Conservation (phyloP, 352 stramenopile species). For the Phytopythium mirpurense region DNA sequence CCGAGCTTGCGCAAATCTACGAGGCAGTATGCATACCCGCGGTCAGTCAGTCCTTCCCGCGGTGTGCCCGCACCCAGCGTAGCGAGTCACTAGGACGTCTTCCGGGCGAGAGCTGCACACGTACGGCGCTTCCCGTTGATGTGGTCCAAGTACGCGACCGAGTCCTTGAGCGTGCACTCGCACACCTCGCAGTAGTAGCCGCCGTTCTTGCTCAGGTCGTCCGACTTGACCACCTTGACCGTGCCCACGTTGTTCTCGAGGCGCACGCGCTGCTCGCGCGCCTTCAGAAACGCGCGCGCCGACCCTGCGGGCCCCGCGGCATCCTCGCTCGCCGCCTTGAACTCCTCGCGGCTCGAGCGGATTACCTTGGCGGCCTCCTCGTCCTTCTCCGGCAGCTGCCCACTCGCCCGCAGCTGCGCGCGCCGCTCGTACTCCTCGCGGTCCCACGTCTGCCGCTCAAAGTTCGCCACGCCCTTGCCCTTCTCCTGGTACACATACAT, state of each 20-base stretch:
- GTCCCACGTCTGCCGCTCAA: constrained; percentile 83
- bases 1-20: constrained; percentile 81
- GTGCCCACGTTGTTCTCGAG: constrained; percentile 84
- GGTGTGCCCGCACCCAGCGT: no score
- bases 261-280: constrained; percentile 65
- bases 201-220: constrained; percentile 69
- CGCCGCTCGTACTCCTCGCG: constrained; percentile 70
- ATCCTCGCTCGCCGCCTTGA: constrained; percentile 59
- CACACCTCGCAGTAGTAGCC: constrained; percentile 93
- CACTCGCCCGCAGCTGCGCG: constrained; percentile 65
- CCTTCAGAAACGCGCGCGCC: constrained; percentile 73
- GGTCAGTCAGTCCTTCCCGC: no score
- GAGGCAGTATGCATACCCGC: constrained; percentile 4
- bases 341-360: constrained; percentile 69
- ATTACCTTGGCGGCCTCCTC: constrained; percentile 67
- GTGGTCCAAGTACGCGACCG: constrained; percentile 91
- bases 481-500: constrained; percentile 36
- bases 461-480: constrained; percentile 61
- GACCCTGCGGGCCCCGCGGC: constrained; percentile 59
- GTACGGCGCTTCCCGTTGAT: constrained; percentile 94
- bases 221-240: constrained; percentile 81
- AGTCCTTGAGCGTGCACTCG: constrained; percentile 90
- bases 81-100: no score
- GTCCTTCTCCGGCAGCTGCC: constrained; percentile 49
- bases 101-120: no score